Evolutionary conservation across 805 yeast genomes (phyloP).

Genomic region (Debaryomyces prosopidis): DNA sequence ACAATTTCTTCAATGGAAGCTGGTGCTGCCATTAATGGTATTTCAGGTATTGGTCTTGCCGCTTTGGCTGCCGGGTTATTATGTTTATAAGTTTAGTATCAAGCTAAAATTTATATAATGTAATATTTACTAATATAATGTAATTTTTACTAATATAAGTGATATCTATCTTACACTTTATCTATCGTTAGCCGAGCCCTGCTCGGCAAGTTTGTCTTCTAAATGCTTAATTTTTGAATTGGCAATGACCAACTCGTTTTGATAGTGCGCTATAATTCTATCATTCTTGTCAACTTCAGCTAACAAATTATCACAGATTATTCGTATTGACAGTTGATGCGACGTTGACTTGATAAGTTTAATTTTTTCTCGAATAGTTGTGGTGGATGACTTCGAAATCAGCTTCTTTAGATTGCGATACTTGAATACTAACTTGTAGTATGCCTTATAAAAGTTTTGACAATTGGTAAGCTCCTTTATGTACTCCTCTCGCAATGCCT

Average conservation of each 20-base stretch:
- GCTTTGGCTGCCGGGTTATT: conserved; percentile 10
- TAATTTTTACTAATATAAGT: too few relatives aligned
- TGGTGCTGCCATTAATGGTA: conserved; percentile 6
- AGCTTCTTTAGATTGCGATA: conserved; percentile 21
- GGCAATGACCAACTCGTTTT: conserved; percentile 26
- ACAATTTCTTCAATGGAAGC: conserved; percentile 6
- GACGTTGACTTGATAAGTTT: conserved; percentile 22
- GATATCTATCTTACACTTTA: conserved; percentile 18
- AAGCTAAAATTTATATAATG: too few relatives aligned
- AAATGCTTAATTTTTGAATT: conserved; percentile 14
- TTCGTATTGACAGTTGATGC: conserved; percentile 17
- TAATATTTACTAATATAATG: too few relatives aligned
- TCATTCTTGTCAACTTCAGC: conserved; percentile 15
- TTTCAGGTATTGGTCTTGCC: conserved; percentile 13
- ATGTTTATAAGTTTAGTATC: conserved; percentile 5
- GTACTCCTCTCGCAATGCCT: conserved; percentile 24
- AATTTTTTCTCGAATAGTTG: conserved; percentile 16
- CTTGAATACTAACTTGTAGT: conserved; percentile 27
- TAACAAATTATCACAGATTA: conserved; percentile 23
- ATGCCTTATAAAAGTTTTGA: conserved; percentile 29
- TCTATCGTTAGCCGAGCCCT: conserved; percentile 9
- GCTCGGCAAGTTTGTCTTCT: conserved; percentile 12
- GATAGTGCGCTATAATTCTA: conserved; percentile 13
- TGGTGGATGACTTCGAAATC: conserved; percentile 9
- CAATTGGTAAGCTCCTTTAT: conserved; percentile 27